Evolutionary conservation across 2,329 filamentous ascomycete species (phyloP).

Genomic region (Penicillium expansum): DNA sequence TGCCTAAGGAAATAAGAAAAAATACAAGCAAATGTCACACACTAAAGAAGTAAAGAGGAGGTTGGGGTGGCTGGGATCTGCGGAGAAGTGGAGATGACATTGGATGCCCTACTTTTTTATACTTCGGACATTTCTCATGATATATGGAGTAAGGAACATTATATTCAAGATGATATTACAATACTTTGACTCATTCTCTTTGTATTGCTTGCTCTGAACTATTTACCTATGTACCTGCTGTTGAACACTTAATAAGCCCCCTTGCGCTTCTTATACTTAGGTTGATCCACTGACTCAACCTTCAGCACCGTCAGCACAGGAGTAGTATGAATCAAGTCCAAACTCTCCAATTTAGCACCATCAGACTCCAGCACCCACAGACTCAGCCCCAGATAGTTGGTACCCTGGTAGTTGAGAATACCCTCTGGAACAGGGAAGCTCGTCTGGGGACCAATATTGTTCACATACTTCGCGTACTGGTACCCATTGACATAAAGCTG

Average conservation of each 20-base stretch:
- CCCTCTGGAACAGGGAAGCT: conserved; percentile 71
- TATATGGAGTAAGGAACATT: neutral
- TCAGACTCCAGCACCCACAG: conserved; percentile 64
- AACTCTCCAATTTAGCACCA: conserved; percentile 56
- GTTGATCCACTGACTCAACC: conserved; percentile 48
- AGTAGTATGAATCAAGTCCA: conserved; percentile 51
- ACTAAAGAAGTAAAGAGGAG: neutral
- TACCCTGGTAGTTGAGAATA: conserved; percentile 67
- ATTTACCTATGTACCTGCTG: neutral
- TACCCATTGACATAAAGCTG: conserved; percentile 73
- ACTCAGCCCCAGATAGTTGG: conserved; percentile 66
- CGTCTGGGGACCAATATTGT: conserved; percentile 72
- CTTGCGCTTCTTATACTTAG: conserved; percentile 47
- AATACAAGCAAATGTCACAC: neutral
- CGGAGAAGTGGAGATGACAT: conserved; percentile 4
- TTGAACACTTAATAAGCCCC: conserved; percentile 50
- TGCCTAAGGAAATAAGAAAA: neutral
- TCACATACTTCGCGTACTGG: conserved; percentile 66
- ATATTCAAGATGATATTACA: neutral
- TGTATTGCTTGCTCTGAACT: neutral
- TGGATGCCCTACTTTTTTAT: neutral
- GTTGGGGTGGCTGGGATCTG: conserved; percentile 10
- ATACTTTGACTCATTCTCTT: neutral
- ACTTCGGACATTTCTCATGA: neutral
- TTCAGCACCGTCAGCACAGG: conserved; percentile 53